A percentile compares a stretch with the other conserved stretches of the same genome.
These are phyloP conservation scores for Lipomyces starkeyi DNA, from an alignment of 805 yeast genomes.

Conservation along the genomic window DNA sequence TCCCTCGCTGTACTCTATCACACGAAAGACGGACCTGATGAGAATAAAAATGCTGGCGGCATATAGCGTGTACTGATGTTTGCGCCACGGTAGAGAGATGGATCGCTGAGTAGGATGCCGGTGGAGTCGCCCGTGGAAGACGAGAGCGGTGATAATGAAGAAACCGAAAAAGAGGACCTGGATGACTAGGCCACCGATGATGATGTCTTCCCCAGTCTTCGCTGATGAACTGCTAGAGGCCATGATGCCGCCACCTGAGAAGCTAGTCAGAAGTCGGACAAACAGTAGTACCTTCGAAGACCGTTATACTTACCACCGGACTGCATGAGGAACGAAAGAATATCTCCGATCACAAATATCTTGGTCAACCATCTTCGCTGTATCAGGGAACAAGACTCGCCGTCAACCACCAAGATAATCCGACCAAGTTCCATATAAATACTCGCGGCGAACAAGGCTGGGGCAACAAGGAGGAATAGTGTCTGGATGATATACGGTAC, in stretches of 20 bases:
- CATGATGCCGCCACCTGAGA: conserved; percentile 38
- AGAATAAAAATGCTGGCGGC: conserved; percentile 6
- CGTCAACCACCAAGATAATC: conserved; percentile 29
- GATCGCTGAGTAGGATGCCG: conserved; percentile 2
- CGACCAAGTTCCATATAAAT: conserved; percentile 41
- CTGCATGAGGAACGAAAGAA: conserved; percentile 40
- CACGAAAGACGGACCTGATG: conserved; percentile 12
- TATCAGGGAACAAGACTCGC: conserved; percentile 28
- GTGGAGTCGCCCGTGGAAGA: conserved; percentile 28
- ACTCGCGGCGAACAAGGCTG: conserved; percentile 41
- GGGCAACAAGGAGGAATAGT: conserved; percentile 39
- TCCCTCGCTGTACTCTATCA: conserved; percentile 16
- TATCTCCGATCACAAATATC: conserved; percentile 41
- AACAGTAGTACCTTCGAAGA: conserved; percentile 19
- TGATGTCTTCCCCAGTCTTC: conserved; percentile 40
- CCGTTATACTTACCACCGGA: conserved; percentile 35
- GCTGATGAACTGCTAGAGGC: background rate
- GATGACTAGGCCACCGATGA: conserved; percentile 45
- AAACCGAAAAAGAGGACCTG: conserved; percentile 46
- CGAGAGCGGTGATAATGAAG: conserved; percentile 41
- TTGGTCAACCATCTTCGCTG: conserved; percentile 33
- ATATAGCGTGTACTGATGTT: conserved; percentile 11
- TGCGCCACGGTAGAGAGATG: background rate
- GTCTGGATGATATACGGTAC: conserved; percentile 34
- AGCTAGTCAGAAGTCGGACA: conserved; percentile 11